phyloP scores from a whole-genome alignment of 2,329 filamentous ascomycete genomes.

The Thelonectria blattea region DNA sequence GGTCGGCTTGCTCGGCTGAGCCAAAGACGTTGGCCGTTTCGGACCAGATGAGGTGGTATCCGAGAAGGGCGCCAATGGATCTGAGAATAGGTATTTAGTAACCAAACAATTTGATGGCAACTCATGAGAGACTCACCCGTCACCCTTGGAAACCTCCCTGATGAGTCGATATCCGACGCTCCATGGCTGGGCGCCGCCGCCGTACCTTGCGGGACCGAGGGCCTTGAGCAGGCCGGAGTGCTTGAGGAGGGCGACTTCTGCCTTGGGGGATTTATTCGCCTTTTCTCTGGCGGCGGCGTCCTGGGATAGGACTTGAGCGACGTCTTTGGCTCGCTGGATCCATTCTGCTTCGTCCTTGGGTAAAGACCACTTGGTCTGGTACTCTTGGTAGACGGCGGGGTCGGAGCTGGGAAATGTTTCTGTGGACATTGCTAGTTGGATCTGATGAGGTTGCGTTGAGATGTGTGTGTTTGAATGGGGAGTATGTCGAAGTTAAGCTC shows the following conservation, averaged over 20 bases:
- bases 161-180: constrained; percentile 63
- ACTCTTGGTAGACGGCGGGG: constrained; percentile 47
- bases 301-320: constrained; percentile 42
- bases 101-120: no score
- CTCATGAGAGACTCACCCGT: constrained; percentile 53
- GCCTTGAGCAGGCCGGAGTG: constrained; percentile 49
- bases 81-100: constrained; percentile 32
- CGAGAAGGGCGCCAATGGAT: constrained; percentile 69
- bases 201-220: constrained; percentile 48
- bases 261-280: constrained; percentile 48
- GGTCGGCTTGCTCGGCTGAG: constrained; percentile 63
- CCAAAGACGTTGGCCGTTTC: constrained; percentile 67
- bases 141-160: constrained; percentile 66
- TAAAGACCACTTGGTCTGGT: constrained; percentile 41
- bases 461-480: background rate
- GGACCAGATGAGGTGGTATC: constrained; percentile 70
- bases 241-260: constrained; percentile 49
- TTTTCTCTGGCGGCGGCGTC: constrained; percentile 46
- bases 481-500: no score
- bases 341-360: constrained; percentile 43
- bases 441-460: no score
- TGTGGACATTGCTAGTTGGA: constrained; percentile 13
- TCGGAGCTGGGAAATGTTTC: constrained; percentile 38
- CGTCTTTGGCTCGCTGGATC: constrained; percentile 48
- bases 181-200: constrained; percentile 52